These are phyloP conservation scores for Roridomyces roridus DNA, from an alignment of 768 basidiomycete species.

Conservation along the genomic window DNA sequence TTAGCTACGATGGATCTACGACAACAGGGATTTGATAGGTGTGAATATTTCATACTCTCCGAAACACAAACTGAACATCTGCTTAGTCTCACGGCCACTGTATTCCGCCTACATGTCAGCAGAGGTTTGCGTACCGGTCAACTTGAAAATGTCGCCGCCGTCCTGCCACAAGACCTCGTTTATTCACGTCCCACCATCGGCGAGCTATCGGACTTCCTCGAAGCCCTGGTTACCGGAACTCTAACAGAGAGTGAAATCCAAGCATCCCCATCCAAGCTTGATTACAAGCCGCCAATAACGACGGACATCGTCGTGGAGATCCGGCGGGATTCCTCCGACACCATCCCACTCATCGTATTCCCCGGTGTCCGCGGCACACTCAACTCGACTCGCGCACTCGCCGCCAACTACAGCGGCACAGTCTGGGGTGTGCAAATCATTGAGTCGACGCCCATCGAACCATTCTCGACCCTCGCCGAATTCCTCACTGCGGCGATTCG, in stretches of 20 bases:
- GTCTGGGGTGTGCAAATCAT: constrained; percentile 7
- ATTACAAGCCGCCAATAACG: neutral
- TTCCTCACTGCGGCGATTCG: neutral
- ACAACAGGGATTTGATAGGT: constrained; percentile 44
- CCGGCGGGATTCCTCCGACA: neutral
- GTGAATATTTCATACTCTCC: neutral
- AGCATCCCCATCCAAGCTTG: too few relatives aligned
- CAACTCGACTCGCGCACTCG: neutral
- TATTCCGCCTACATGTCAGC: constrained; percentile 24
- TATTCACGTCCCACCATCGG: constrained; percentile 5
- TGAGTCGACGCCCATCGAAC: neutral
- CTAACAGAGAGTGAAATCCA: neutral
- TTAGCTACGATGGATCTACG: constrained; percentile 29
- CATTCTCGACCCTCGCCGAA: neutral
- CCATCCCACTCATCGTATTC: constrained; percentile 5
- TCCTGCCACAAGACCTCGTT: constrained; percentile 2
- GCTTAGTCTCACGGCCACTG: constrained; percentile 36
- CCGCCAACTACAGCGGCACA: neutral
- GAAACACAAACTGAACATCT: neutral
- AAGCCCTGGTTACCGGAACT: neutral
- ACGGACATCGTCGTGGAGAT: constrained; percentile 1
- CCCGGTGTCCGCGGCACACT: neutral
- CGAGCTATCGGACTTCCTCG: constrained; percentile 11
- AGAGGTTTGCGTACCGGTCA: neutral
- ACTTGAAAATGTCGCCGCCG: neutral